Evolutionary conservation across 2,329 filamentous ascomycete genomes (phyloP).

Genomic region (Calonectria hawksworthii): DNA sequence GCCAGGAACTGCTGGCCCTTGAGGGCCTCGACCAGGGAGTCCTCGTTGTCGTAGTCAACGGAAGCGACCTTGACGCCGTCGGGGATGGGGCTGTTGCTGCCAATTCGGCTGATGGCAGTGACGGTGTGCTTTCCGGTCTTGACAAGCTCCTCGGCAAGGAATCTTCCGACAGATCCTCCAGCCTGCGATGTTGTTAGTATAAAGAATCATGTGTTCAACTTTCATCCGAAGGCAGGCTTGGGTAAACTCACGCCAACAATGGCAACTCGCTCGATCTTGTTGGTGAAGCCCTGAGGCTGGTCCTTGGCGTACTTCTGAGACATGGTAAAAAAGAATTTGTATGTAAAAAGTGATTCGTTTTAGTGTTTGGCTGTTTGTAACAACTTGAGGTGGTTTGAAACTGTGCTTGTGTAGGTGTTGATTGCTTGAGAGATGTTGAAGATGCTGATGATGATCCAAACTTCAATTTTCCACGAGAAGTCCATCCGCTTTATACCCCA

Average conservation of each 20-base stretch:
- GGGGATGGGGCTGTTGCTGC: constrained; percentile 58
- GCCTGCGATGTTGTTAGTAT: constrained; percentile 50
- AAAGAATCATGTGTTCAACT: neutral
- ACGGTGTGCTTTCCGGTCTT: constrained; percentile 63
- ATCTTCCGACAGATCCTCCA: constrained; percentile 56
- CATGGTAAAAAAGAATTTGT: constrained; percentile 30
- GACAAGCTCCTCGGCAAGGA: constrained; percentile 58
- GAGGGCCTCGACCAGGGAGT: constrained; percentile 63
- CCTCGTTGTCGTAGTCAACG: constrained; percentile 61
- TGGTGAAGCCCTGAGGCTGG: constrained; percentile 54
- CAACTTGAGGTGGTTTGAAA: neutral
- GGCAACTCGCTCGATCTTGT: constrained; percentile 59
- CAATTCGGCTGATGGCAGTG: constrained; percentile 64
- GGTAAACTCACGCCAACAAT: constrained; percentile 61
- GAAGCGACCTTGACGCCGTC: constrained; percentile 56
- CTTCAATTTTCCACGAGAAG: neutral
- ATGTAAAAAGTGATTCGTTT: neutral
- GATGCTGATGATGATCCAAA: neutral
- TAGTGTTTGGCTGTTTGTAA: neutral
- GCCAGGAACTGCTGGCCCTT: constrained; percentile 69
- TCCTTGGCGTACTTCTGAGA: constrained; percentile 50
- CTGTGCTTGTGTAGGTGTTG: neutral
- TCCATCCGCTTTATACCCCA: neutral
- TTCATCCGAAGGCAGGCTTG: rapidly evolving
- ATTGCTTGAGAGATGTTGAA: neutral